phyloP scores from a whole-genome alignment of 2,329 filamentous ascomycete species.

The Aspergillus eucalypticola region DNA sequence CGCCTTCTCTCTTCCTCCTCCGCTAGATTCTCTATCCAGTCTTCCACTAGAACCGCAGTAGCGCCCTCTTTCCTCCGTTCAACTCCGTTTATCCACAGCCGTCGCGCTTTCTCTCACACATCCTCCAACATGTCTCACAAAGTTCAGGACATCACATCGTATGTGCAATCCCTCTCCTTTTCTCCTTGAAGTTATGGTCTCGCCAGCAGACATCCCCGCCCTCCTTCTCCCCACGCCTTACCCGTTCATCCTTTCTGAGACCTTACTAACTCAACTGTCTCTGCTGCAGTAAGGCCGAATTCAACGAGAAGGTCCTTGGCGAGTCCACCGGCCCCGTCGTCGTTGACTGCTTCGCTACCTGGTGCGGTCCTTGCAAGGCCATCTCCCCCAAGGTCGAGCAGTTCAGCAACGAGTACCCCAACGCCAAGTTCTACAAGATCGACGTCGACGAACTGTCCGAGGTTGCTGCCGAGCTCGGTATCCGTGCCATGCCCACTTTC shows the following conservation, averaged over 20 bases:
- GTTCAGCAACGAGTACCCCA: slow-evolving; percentile 58
- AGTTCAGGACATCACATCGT: slow-evolving; percentile 30
- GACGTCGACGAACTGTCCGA: slow-evolving; percentile 82
- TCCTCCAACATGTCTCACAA: slow-evolving; percentile 30
- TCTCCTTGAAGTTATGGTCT: no score
- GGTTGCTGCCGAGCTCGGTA: slow-evolving; percentile 72
- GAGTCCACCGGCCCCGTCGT: slow-evolving; percentile 62
- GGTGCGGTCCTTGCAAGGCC: slow-evolving; percentile 94
- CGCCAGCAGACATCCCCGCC: background rate
- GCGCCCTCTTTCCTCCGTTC: slow-evolving; percentile 14
- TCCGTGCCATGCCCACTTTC: slow-evolving; percentile 94
- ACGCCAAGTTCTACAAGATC: slow-evolving; percentile 79
- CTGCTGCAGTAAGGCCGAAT: slow-evolving; percentile 58
- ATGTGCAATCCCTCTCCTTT: slow-evolving; percentile 14
- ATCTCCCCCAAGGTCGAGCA: slow-evolving; percentile 75
- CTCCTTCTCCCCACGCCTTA: background rate
- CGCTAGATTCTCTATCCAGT: slow-evolving; percentile 16
- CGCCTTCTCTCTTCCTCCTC: slow-evolving; percentile 21
- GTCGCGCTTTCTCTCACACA: slow-evolving; percentile 33
- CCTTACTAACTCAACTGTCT: background rate
- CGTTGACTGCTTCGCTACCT: slow-evolving; percentile 83
- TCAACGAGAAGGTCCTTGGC: slow-evolving; percentile 50
- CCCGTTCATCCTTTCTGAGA: no score
- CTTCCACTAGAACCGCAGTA: slow-evolving; percentile 15
- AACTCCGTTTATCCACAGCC: slow-evolving; percentile 9